Conservation (phyloP, 106 monocot genomes). For the Allium fistulosum region DNA sequence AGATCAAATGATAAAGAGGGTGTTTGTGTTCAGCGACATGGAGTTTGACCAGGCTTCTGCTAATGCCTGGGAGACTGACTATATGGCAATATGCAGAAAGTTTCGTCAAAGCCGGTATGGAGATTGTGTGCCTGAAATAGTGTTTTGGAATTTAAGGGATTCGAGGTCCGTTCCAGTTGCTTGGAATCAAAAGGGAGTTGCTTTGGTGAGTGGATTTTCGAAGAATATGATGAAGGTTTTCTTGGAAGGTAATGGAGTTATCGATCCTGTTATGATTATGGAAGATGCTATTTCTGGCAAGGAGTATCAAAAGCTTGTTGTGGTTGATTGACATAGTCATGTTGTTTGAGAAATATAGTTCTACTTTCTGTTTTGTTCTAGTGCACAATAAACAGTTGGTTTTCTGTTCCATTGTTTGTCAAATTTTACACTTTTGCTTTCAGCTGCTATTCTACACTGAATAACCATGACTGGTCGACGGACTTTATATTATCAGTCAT, state of each 20-base stretch:
- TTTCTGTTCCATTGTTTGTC: too few species aligned
- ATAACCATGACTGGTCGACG: too few species aligned
- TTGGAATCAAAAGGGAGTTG: slow-evolving; percentile 34
- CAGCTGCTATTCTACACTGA: too few species aligned
- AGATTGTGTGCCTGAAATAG: slow-evolving; percentile 29
- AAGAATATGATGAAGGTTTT: slow-evolving; percentile 48
- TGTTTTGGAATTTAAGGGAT: slow-evolving; percentile 57
- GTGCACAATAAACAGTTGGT: too few species aligned
- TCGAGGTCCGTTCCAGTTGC: slow-evolving; percentile 25
- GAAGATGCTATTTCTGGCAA: slow-evolving; percentile 32
- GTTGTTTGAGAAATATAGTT: too few species aligned
- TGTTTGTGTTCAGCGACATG: slow-evolving; percentile 87
- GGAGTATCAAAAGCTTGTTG: slow-evolving; percentile 38
- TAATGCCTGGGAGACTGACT: slow-evolving; percentile 56
- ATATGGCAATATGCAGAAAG: slow-evolving; percentile 52
- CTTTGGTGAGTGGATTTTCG: slow-evolving; percentile 43
- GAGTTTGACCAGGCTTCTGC: slow-evolving; percentile 56
- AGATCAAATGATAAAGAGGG: slow-evolving; percentile 52
- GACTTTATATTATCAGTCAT: too few species aligned
- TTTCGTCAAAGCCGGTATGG: slow-evolving; percentile 26
- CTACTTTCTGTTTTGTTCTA: too few species aligned
- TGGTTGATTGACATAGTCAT: slow-evolving; percentile 13
- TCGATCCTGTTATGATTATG: slow-evolving; percentile 24
- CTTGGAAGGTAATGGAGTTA: slow-evolving; percentile 15
- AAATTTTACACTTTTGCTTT: too few species aligned